Evolutionary conservation across 164 flowering plant species (phyloP).

Genomic region (Sextonia rubra): DNA sequence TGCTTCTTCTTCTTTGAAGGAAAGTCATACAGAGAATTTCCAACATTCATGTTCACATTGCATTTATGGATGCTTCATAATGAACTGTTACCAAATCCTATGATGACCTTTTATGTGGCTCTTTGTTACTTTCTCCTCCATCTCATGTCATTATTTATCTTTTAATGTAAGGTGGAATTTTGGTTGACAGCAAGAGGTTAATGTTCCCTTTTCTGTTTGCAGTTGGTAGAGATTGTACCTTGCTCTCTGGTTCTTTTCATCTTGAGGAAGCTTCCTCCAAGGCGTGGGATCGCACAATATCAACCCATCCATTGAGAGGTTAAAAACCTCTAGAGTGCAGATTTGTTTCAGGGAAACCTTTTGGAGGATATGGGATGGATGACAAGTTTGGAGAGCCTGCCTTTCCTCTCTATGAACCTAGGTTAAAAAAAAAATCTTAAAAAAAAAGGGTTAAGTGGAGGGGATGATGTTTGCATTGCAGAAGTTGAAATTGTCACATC

Average conservation of each 20-base stretch:
- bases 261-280: conserved; percentile 90
- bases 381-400: too few species aligned
- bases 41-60: too few species aligned
- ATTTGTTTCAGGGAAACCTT: background rate
- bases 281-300: conserved; percentile 77
- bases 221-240: conserved; percentile 86
- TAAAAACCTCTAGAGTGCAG: background rate
- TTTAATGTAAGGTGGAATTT: background rate
- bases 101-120: background rate
- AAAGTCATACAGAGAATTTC: too few species aligned
- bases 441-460: too few species aligned
- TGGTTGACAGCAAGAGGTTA: background rate
- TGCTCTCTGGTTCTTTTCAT: conserved; percentile 84
- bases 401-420: too few species aligned
- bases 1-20: too few species aligned
- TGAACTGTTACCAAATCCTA: background rate
- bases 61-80: too few species aligned
- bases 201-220: conserved; percentile 13
- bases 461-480: too few species aligned
- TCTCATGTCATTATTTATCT: too few species aligned
- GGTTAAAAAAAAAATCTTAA: too few species aligned
- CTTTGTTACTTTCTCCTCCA: background rate
- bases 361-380: background rate
- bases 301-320: conserved; percentile 62
- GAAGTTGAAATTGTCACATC: too few species aligned